Evolutionary conservation across 805 yeast genomes (phyloP).

Genomic region (Komagataella populi): DNA sequence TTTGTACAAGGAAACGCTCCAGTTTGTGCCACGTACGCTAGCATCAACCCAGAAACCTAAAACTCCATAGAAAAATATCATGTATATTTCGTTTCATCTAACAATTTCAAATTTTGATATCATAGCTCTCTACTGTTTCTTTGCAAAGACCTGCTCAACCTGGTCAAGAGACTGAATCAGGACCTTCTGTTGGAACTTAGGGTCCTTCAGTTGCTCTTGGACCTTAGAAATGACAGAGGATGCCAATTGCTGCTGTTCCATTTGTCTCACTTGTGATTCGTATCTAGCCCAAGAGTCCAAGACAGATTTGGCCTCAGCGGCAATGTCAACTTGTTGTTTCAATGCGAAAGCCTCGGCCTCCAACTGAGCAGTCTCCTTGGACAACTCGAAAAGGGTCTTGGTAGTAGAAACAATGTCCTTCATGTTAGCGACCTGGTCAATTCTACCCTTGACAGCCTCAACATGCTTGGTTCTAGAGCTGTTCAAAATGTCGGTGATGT

Average conservation of each 20-base stretch:
- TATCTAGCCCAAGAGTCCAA: constrained; percentile 98
- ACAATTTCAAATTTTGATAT: not conserved
- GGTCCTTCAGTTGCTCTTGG: constrained; percentile 67
- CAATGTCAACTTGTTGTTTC: constrained; percentile 81
- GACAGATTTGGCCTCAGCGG: constrained; percentile 84
- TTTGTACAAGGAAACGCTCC: constrained; percentile 2
- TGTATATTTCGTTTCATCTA: not conserved
- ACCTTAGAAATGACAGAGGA: constrained; percentile 80
- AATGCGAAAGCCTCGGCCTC: constrained; percentile 92
- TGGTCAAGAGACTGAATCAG: constrained; percentile 87
- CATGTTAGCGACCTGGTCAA: constrained; percentile 74
- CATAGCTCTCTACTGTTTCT: constrained; percentile 13
- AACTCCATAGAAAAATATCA: constrained; percentile 1
- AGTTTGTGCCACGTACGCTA: constrained; percentile 1
- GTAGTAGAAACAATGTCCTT: constrained; percentile 89
- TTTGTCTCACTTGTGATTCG: constrained; percentile 91
- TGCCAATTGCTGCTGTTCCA: constrained; percentile 88
- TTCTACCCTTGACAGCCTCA: constrained; percentile 85
- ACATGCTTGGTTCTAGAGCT: constrained; percentile 85
- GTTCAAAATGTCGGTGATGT: constrained; percentile 71
- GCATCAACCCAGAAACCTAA: not conserved
- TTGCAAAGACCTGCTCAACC: constrained; percentile 68
- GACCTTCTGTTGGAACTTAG: constrained; percentile 88
- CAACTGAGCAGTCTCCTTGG: constrained; percentile 92
- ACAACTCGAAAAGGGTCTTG: constrained; percentile 80